phyloP scores from a whole-genome alignment of 805 yeast genomes.

The Kuraishia ogatae region DNA sequence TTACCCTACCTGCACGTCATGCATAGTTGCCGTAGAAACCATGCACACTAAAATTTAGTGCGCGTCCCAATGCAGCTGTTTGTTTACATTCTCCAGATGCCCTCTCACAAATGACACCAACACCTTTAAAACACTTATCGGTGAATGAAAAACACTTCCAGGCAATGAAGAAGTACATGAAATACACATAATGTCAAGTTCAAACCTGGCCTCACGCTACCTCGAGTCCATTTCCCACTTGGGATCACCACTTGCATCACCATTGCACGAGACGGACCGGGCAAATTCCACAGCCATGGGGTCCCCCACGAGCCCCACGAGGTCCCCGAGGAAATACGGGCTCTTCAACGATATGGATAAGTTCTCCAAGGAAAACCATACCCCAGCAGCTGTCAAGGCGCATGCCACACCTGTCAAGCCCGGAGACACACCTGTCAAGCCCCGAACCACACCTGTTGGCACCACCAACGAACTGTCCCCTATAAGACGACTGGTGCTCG shows the following conservation, averaged over 20 bases:
- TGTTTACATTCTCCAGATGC: not conserved
- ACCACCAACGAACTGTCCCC: constrained; percentile 14
- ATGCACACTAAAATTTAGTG: not conserved
- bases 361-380: constrained; percentile 14
- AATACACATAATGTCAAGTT: constrained; percentile 1
- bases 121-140: too few species aligned
- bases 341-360: not conserved
- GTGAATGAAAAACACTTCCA: too few species aligned
- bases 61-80: not conserved
- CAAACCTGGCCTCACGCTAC: constrained; percentile 20
- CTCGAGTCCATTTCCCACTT: constrained; percentile 19
- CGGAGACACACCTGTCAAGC: too few species aligned
- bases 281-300: constrained; percentile 1
- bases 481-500: constrained; percentile 22
- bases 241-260: not conserved
- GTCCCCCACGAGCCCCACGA: too few species aligned
- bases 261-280: constrained; percentile 7
- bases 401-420: too few species aligned
- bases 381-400: constrained; percentile 10
- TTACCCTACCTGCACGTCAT: not conserved
- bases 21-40: not conserved
- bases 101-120: not conserved
- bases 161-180: too few species aligned
- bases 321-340: constrained; percentile 2
- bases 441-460: not conserved